Conservation (phyloP, 257 asterid species). For the Leonotis leonurus region DNA sequence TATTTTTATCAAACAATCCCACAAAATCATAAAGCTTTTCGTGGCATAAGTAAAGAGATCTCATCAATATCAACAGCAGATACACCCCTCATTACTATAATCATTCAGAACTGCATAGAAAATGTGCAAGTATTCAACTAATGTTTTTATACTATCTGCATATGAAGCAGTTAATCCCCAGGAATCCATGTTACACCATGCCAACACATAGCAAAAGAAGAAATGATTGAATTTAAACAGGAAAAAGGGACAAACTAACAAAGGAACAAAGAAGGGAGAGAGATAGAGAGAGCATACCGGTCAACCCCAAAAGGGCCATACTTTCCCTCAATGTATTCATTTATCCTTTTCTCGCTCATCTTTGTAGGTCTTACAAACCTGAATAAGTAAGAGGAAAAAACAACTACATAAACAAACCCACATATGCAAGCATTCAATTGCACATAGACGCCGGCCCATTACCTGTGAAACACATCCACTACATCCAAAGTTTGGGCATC, state of each 20-base stretch:
- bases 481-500: constrained; percentile 76
- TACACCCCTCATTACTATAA: too few relatives aligned
- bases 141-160: neutral
- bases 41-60: neutral
- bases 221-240: neutral
- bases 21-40: neutral
- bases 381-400: constrained; percentile 1
- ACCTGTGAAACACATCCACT: constrained; percentile 84
- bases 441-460: neutral
- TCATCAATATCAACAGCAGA: neutral
- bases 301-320: constrained; percentile 84
- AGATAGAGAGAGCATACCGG: constrained; percentile 41
- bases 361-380: constrained; percentile 91
- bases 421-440: neutral
- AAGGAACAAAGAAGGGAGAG: neutral
- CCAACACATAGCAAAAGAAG: neutral
- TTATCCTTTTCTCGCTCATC: constrained; percentile 65
- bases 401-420: neutral
- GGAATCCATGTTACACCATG: too few relatives aligned
- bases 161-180: too few relatives aligned
- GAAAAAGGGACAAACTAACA: neutral
- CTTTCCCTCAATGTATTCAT: constrained; percentile 78
- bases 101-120: neutral
- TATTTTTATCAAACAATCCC: neutral
- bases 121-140: neutral